Base-by-base conservation (phyloP, 257 asterid genomes). In the Dorcoceras hygrometricum region DNA sequence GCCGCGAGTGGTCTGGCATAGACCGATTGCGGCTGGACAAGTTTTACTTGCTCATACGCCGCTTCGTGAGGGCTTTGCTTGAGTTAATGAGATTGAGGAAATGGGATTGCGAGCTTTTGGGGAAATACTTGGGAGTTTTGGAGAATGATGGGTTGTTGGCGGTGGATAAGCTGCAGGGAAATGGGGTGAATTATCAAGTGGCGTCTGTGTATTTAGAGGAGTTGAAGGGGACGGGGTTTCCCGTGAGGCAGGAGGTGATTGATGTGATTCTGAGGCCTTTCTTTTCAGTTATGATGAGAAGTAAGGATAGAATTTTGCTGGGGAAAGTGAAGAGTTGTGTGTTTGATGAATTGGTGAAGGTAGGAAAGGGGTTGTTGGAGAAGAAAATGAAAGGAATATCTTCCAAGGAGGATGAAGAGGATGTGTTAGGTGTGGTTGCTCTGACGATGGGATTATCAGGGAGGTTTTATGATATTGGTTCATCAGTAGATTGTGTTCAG, bases 1-100 rank as follows among this genome's bases (percentile, higher is more conserved):
- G 95, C 8, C 81, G 99, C 26, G 97, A 94, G 72, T 94, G 97
- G 97, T 73, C 90, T 1, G 97, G 98, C 18, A 90, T 90, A 75
- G 96, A 94, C 71, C 82, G 86, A 69, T 76, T 94, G 78, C 87
- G 97, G 81, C 56, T 94, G 71, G 98, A 90, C 67, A 90, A 90
- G 85, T 90, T 94, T 75, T 90, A 90, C 79, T 78, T 94, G 81
- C 78, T 90, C 54, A 84, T 94, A 66, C 89, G 97, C 62, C 79
- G 77, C 29, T 94, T 90, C 72, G 63, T 87, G 61, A 83, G 73
- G 73, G 69, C 84, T 8, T 59, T 93, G 80, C 88, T 93, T 76
- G 81, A 68, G 72, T 66, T 82, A 59, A 64, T 88, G 84, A 83
- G 74, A 74, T 69, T 73, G 70, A 75, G 72, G 70, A 73, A 76